phyloP scores from a whole-genome alignment of 176 grass and related monocot genomes.

The Oryza glumipatula region DNA sequence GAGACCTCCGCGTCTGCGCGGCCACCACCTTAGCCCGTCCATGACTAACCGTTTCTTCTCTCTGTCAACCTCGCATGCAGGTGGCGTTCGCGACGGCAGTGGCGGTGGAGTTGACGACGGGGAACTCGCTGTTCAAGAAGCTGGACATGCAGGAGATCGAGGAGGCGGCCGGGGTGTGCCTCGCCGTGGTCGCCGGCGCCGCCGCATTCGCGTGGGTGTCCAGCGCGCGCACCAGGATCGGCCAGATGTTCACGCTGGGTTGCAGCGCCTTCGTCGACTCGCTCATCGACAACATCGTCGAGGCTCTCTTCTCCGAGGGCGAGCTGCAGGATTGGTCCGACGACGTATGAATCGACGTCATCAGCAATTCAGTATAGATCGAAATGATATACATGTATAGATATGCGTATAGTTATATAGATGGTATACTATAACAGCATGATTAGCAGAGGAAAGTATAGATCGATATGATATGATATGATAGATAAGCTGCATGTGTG shows the following conservation, averaged over 20 bases:
- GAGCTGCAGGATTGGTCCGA: constrained; percentile 90
- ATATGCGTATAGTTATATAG: background rate
- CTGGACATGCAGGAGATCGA: constrained; percentile 80
- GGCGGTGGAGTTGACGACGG: constrained; percentile 76
- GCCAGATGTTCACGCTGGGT: constrained; percentile 77
- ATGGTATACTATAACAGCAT: background rate
- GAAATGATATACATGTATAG: background rate
- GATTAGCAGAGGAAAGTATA: background rate
- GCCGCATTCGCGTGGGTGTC: constrained; percentile 83
- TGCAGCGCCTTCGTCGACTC: constrained; percentile 90
- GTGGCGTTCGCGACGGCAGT: constrained; percentile 76
- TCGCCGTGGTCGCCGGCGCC: constrained; percentile 69
- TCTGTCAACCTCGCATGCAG: constrained; percentile 12
- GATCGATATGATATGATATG: background rate
- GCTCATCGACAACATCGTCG: constrained; percentile 93
- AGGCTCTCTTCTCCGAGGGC: constrained; percentile 82
- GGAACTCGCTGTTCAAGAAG: constrained; percentile 95
- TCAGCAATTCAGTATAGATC: background rate
- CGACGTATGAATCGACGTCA: constrained; percentile 32
- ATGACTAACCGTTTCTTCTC: background rate
- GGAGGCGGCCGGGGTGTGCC: constrained; percentile 74
- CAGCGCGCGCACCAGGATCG: constrained; percentile 73
- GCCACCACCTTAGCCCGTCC: background rate
- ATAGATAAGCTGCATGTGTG: background rate
- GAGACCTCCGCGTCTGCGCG: background rate